Conservation (phyloP, 768 basidiomycete species). For the Mycena vulgaris region DNA sequence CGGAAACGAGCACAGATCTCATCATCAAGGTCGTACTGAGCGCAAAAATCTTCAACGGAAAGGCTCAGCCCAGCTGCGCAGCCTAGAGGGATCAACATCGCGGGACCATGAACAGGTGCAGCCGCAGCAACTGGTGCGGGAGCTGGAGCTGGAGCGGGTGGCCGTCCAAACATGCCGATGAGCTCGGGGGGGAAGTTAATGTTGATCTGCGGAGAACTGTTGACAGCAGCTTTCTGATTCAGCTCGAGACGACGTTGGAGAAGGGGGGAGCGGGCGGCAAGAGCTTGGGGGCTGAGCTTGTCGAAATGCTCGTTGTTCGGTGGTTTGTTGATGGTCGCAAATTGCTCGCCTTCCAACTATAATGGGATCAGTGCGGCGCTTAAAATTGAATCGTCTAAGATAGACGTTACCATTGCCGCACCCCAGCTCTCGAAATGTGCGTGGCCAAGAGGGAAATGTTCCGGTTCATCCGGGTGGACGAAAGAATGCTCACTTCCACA, state of each 20-base stretch:
- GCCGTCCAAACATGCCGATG: neutral
- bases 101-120: neutral
- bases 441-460: constrained; percentile 36
- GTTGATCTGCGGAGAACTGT: neutral
- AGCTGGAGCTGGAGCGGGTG: neutral
- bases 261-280: too few species aligned
- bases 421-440: constrained; percentile 39
- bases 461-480: constrained; percentile 7
- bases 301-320: constrained; percentile 39
- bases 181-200: constrained; percentile 20
- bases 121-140: neutral
- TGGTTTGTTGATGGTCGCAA: constrained; percentile 32
- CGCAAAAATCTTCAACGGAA: constrained; percentile 22
- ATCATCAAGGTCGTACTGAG: constrained; percentile 9
- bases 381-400: neutral
- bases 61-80: constrained; percentile 2
- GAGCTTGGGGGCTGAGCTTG: constrained; percentile 23
- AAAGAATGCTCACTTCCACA: too few species aligned
- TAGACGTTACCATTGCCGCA: constrained; percentile 27
- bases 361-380: neutral
- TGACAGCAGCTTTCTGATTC: neutral
- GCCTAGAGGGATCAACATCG: neutral
- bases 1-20: constrained; percentile 24
- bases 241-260: too few species aligned
- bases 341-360: constrained; percentile 12